Base-by-base conservation (phyloP, 2,329 filamentous ascomycete genomes). In the Chrysoporthe deuterocubensis region DNA sequence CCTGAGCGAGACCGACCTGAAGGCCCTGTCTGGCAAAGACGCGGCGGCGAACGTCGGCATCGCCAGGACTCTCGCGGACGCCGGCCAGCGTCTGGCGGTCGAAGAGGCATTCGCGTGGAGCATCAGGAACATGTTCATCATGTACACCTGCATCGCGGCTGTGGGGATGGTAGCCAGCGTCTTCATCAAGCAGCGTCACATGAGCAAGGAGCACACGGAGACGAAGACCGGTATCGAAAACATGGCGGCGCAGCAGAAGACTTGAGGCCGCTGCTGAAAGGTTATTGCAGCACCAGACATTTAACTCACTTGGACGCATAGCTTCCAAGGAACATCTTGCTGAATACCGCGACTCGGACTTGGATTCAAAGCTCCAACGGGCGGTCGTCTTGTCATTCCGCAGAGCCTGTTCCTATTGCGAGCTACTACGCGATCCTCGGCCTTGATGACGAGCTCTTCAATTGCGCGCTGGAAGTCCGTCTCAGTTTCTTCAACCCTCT, bases 191-290 rank as follows among this genome's bases (percentile, higher is more conserved):
- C 81, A 83, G 58, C 70, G 74, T 14, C 73, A 77, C 3, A 72
- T 87, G 73, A 84, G 78, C 58, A 81, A 78, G 62, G 83, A 84
- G 69, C 84, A 87, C 71, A 78, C 78, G 8, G 82, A 85, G 73
- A 85, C 82, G 18, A 83, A 79, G 73, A 87, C 84, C 4, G 85
- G 84, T 0, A 64, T 82, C 42, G 71, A 75, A 59, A 73, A 78
- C 34, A 59, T 75, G 69, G 62, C 60, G 14, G 67, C 68, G 42
- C 40, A 37, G 50, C 34, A 63, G 34, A 56, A 61, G 59, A 61
- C 59, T 34, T 61, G 59, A 61, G 11, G 8, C 4, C 2, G 13
- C 14, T 4, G 26, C 4, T 11, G 4, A 26, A 7, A 32, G 26
- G 40, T 40, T 60, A 8, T 40, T n/a, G 4, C 18, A 40, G 54